Evolutionary conservation across 2,329 filamentous ascomycete species (phyloP).

Genomic region (Trichoderma harzianum): DNA sequence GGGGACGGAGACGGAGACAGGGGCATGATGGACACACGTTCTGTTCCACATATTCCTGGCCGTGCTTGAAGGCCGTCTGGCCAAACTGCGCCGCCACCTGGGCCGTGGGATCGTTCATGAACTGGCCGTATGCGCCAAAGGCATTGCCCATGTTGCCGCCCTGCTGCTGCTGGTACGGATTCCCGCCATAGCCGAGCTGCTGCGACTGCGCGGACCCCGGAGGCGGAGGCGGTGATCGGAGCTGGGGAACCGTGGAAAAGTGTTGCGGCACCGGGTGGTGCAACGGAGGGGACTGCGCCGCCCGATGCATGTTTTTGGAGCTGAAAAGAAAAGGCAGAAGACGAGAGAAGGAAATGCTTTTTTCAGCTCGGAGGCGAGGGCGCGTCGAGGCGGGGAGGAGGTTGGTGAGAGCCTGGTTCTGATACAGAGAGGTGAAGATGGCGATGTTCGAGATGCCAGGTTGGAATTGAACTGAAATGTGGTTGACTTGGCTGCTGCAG

Average conservation of each 20-base stretch:
- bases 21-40: constrained; percentile 60
- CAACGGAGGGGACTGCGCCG: constrained; percentile 82
- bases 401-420: neutral
- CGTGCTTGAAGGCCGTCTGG: constrained; percentile 84
- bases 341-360: constrained; percentile 20
- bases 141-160: constrained; percentile 51
- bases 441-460: constrained; percentile 10
- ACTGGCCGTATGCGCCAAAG: constrained; percentile 77
- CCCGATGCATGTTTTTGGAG: constrained; percentile 68
- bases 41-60: constrained; percentile 91
- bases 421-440: neutral
- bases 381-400: neutral
- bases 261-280: constrained; percentile 98
- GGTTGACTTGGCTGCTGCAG: constrained; percentile 30
- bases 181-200: constrained; percentile 62
- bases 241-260: constrained; percentile 94
- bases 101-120: constrained; percentile 93
- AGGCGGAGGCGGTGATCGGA: constrained; percentile 88
- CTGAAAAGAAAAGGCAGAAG: constrained; percentile 5
- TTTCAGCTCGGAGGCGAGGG: constrained; percentile 7
- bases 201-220: constrained; percentile 66
- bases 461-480: constrained; percentile 26
- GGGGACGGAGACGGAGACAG: neutral
- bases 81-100: constrained; percentile 95
- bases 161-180: constrained; percentile 69